phyloP scores from a whole-genome alignment of 2,329 filamentous ascomycete genomes.

The Colletotrichum trifolii region DNA sequence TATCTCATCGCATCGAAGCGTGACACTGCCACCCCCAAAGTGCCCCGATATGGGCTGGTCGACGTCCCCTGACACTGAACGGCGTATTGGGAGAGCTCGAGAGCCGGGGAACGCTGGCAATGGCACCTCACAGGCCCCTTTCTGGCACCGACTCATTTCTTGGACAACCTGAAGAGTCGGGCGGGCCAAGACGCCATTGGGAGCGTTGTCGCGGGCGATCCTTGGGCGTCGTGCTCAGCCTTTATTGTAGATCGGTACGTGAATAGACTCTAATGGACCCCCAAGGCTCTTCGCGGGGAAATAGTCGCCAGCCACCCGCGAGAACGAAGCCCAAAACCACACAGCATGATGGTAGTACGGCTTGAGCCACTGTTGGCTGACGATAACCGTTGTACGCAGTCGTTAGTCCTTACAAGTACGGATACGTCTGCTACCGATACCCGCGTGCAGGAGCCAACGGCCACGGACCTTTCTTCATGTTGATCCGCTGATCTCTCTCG shows the following conservation, averaged over 20 bases:
- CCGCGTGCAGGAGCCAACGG: background rate
- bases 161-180: conserved; percentile 16
- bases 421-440: too few species aligned
- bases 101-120: conserved; percentile 40
- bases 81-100: conserved; percentile 40
- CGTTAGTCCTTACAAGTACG: too few species aligned
- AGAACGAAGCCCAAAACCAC: background rate
- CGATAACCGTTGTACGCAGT: too few species aligned
- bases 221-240: background rate
- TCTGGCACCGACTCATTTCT: conserved; percentile 15
- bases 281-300: background rate
- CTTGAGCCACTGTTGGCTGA: too few species aligned
- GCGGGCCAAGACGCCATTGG: conserved; percentile 14
- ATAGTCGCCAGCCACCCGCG: background rate
- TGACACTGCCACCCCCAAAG: conserved; percentile 28
- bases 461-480: conserved; percentile 11
- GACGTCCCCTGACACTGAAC: conserved; percentile 9
- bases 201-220: background rate
- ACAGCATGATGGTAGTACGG: too few species aligned
- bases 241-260: background rate
- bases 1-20: conserved; percentile 2
- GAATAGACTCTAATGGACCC: background rate
- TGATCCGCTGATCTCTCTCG: conserved; percentile 15
- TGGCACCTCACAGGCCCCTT: conserved; percentile 8
- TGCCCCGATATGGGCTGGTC: conserved; percentile 8